Evolutionary conservation across 768 basidiomycete species (phyloP).

Genomic region (Fomitopsis serialis): DNA sequence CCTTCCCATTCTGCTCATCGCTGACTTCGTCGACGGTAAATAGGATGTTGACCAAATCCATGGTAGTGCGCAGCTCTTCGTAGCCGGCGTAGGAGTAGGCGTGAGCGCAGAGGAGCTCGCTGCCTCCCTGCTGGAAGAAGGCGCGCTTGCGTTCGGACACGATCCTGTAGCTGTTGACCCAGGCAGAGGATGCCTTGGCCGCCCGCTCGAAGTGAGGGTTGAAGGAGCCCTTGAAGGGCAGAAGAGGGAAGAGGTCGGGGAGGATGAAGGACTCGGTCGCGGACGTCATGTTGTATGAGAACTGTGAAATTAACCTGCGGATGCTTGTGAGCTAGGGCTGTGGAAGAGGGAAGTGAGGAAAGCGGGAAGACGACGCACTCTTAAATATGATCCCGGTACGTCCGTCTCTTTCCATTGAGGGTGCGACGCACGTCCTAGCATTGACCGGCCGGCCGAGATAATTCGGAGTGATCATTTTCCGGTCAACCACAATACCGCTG

Average conservation of each 20-base stretch:
- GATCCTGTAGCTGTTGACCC: conserved; percentile 10
- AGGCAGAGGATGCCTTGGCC: conserved; percentile 3
- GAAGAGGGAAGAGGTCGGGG: conserved; percentile 9
- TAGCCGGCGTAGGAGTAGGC: conserved; percentile 6
- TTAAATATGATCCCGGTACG: too few relatives aligned
- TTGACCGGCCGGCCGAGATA: too few relatives aligned
- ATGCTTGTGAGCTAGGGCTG: too few relatives aligned
- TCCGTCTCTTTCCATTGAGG: too few relatives aligned
- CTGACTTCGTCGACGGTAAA: conserved; percentile 14
- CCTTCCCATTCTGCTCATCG: conserved; percentile 10
- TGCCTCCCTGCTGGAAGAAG: conserved; percentile 3
- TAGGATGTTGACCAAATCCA: conserved; percentile 12
- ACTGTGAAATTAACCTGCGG: not conserved
- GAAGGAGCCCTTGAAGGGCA: conserved; percentile 6
- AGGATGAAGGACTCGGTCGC: conserved; percentile 3
- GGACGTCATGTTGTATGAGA: not conserved
- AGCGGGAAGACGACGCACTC: too few relatives aligned
- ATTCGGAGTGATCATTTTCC: too few relatives aligned
- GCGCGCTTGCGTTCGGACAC: conserved; percentile 7
- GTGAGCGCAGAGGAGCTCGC: conserved; percentile 10
- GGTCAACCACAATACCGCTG: too few relatives aligned
- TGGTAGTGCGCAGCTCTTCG: conserved; percentile 9
- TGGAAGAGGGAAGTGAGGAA: too few relatives aligned
- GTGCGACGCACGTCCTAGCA: too few relatives aligned
- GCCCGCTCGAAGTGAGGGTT: conserved; percentile 8